Conservation (phyloP, 2,329 filamentous ascomycete species). For the Botrytis cinerea region DNA sequence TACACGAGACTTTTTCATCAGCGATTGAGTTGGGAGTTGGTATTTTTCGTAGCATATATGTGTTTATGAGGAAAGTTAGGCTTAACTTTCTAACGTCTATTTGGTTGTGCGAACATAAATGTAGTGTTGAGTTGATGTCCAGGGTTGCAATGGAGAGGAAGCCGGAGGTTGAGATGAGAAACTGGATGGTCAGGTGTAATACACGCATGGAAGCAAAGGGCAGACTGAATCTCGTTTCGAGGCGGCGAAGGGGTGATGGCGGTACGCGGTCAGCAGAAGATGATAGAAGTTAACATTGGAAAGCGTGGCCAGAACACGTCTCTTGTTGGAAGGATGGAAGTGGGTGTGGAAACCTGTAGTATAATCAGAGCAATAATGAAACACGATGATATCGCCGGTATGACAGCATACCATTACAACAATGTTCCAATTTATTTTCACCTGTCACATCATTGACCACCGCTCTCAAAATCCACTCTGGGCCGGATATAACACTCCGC, state of each 20-base stretch:
- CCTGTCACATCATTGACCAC: neutral
- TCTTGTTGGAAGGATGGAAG: neutral
- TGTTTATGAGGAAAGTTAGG: slow-evolving; percentile 16
- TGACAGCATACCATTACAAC: neutral
- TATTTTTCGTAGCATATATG: slow-evolving; percentile 7
- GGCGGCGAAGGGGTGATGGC: neutral
- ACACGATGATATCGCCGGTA: neutral
- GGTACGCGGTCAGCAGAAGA: too few relatives aligned
- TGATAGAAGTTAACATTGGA: neutral
- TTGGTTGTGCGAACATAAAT: slow-evolving; percentile 8
- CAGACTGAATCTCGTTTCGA: neutral
- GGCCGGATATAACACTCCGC: neutral
- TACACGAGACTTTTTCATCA: slow-evolving; percentile 9
- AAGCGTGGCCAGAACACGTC: neutral
- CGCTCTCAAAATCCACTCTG: too few relatives aligned
- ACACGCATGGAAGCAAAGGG: neutral
- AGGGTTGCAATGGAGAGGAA: neutral
- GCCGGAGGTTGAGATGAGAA: neutral
- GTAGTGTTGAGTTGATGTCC: slow-evolving; percentile 3
- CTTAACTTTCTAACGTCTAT: neutral
- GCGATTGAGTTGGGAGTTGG: slow-evolving; percentile 16
- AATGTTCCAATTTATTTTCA: neutral
- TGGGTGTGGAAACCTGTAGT: neutral
- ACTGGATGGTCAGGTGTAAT: neutral
- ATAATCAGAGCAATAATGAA: neutral